Conservation (phyloP, 257 asterid genomes). For the Nicotiana tabacum region DNA sequence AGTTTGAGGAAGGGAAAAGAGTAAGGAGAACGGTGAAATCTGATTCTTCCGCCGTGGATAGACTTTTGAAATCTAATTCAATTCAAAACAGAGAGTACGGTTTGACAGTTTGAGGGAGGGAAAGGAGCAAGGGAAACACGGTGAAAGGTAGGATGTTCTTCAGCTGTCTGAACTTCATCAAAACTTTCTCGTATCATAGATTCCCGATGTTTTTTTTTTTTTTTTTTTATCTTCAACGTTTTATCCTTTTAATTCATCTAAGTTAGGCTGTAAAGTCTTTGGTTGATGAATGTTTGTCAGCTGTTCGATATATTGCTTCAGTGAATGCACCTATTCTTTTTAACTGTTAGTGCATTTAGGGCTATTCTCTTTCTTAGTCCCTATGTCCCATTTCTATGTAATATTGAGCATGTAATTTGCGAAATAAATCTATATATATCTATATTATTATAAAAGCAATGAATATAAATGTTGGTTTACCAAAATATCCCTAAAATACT, state of each 20-base stretch:
- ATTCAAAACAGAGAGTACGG: background rate
- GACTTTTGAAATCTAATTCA: no score
- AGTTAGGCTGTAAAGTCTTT: background rate
- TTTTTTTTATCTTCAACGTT: background rate
- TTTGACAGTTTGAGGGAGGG: background rate
- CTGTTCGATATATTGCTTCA: conserved; percentile 1
- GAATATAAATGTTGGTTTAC: no score
- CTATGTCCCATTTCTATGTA: background rate
- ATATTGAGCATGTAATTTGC: background rate
- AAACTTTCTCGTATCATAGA: background rate
- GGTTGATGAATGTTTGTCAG: background rate
- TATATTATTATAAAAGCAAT: no score
- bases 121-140: background rate
- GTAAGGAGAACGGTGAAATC: no score
- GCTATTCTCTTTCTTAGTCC: no score
- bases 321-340: background rate
- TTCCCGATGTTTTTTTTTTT: background rate
- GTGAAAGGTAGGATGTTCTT: background rate
- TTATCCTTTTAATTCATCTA: background rate
- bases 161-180: background rate
- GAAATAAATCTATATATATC: background rate
- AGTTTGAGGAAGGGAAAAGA: no score
- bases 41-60: no score
- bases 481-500: no score
- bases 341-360: background rate